Evolutionary conservation across 2,329 filamentous ascomycete genomes (phyloP), one percentile per base, ranked within the genome.

Genomic region (Exophiala bonariae): DNA sequence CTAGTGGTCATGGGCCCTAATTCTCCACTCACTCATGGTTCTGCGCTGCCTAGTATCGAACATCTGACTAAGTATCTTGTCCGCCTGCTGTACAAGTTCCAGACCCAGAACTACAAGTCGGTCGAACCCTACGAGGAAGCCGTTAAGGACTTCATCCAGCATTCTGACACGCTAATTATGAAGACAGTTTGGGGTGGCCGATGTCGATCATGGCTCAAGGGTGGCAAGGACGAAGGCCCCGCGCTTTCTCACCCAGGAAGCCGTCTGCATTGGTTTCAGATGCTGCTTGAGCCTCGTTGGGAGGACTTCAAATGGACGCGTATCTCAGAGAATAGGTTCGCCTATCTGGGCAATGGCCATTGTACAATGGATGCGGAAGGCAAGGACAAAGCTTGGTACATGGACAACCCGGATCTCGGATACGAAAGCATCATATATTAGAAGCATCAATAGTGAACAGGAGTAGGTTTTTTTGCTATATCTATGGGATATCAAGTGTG

Each of bases 191-290:
- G 70, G 70, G 73, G 69, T 49, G 63, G 67, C 20, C 60, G 65
- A 4, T 74, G 72, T 39, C 63, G 70, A 4, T 57, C 50, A 13
- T 73, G 71, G 69, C 58, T 62, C 38, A 61, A 61, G 55, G 67
- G 76, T 56, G 68, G 71, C 47, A 63, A 66, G 16, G 72, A 67
- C 2, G 70, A 68, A 13, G 59, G 69, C 9, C 68, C 73, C 23
- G 63, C 59, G 59, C 69, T 73, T 2, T 61, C 78, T 1, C 78
- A 70, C 67, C 75, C 76, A 0, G 76, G 76, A 2, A 71, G 67
- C 3, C 71, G 68, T 0, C 66, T 78, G 32, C 75, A 78, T 41
- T 78, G 76, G 47, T 62, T 66, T 32, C 63, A 72, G 41, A 54
- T 65, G 3, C 67, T 73, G 41, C 61, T 66, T 33, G 56, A 63